Conservation (phyloP, 306 rosid species). For the Alnus rubra region DNA sequence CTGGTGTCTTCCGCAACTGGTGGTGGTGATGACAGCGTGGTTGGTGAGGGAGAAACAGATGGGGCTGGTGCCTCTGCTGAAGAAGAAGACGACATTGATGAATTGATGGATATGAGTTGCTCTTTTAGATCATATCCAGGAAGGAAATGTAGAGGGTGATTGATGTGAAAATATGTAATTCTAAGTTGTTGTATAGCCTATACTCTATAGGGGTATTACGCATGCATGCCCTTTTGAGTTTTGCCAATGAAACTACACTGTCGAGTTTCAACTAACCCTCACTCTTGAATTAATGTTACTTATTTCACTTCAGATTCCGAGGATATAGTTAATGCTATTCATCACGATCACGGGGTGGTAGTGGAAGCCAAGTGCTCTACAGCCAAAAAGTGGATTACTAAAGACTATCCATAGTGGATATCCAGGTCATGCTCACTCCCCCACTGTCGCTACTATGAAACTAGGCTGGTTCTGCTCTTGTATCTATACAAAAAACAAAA, state of each 20-base stretch:
- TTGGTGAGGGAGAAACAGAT: background rate
- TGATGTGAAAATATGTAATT: background rate
- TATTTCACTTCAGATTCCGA: background rate
- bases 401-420: conserved; percentile 9
- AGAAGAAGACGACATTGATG: conserved; percentile 8
- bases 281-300: background rate
- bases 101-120: conserved; percentile 12
- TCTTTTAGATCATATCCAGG: background rate
- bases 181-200: too few species aligned
- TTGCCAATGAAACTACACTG: conserved; percentile 8
- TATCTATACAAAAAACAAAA: too few species aligned
- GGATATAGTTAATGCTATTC: background rate
- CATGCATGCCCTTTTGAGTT: background rate
- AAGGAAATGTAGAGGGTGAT: background rate
- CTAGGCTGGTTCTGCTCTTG: background rate
- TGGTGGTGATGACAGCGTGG: background rate
- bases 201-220: too few species aligned
- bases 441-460: background rate
- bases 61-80: background rate
- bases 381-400: background rate
- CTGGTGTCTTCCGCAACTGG: background rate
- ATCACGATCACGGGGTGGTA: background rate
- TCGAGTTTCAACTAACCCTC: conserved; percentile 1
- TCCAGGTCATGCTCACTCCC: conserved; percentile 31
- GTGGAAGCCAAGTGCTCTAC: background rate